A percentile compares a stretch with the other conserved stretches of the same genome.
These are phyloP conservation scores for Aureobasidium sp. DNA, from an alignment of 2,329 filamentous ascomycete species.

Conservation along the genomic window DNA sequence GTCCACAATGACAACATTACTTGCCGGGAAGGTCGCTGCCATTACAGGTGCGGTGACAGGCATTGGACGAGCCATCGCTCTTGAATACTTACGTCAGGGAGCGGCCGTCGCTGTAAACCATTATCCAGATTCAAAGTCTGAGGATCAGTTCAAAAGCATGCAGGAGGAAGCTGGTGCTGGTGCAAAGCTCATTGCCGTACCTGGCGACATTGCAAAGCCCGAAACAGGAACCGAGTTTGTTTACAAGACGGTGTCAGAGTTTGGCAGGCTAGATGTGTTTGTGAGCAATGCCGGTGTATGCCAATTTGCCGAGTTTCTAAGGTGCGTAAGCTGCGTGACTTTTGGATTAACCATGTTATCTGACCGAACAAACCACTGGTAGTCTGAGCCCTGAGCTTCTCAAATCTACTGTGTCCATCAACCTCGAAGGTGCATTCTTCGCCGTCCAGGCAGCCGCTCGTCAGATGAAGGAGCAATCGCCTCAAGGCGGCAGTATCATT, in stretches of 20 bases:
- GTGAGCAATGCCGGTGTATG: conserved; percentile 87
- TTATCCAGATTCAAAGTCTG: conserved; percentile 51
- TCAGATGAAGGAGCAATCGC: conserved; percentile 62
- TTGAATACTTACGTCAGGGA: conserved; percentile 71
- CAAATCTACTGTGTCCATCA: conserved; percentile 64
- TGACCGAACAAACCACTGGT: background rate
- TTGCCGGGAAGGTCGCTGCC: conserved; percentile 26
- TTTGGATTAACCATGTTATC: background rate
- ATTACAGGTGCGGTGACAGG: conserved; percentile 27
- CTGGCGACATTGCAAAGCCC: conserved; percentile 71
- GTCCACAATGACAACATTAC: conserved; percentile 10
- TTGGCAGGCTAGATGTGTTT: conserved; percentile 57
- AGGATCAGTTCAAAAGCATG: conserved; percentile 44
- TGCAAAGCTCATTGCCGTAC: conserved; percentile 54
- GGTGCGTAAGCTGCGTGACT: conserved; percentile 35
- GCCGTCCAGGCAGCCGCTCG: conserved; percentile 75
- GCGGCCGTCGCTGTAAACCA: conserved; percentile 77
- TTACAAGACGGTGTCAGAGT: conserved; percentile 54
- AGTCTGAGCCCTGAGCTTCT: conserved; percentile 65
- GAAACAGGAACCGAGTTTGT: conserved; percentile 66
- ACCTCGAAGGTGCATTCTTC: conserved; percentile 85
- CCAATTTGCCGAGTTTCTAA: conserved; percentile 79
- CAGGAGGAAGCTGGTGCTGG: conserved; percentile 31
- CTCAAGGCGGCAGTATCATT: conserved; percentile 70
- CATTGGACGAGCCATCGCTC: conserved; percentile 77